Conservation (phyloP, 2,329 filamentous ascomycete genomes). For the Aphanocladium album region DNA sequence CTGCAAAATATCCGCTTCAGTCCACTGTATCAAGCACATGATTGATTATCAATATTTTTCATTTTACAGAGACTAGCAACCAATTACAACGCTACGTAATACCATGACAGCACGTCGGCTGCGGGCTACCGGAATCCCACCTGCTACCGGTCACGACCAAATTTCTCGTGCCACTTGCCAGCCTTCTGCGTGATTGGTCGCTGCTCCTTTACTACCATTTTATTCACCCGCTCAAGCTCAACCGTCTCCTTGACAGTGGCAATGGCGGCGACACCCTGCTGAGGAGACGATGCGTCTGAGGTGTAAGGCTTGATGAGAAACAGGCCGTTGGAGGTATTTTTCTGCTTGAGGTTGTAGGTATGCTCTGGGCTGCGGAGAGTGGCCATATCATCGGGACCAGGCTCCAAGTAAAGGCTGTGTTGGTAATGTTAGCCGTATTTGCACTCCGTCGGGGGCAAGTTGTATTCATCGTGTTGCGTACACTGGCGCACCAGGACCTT, state of each 20-base stretch:
- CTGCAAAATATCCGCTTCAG: too few relatives aligned
- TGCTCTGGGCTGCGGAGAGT: slow-evolving; percentile 47
- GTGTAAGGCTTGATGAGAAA: slow-evolving; percentile 43
- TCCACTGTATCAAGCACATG: too few relatives aligned
- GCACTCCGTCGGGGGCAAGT: background rate
- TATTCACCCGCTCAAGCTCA: slow-evolving; percentile 53
- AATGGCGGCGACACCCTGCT: slow-evolving; percentile 41
- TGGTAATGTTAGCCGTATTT: slow-evolving; percentile 1
- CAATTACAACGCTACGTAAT: background rate
- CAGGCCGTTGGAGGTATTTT: slow-evolving; percentile 64
- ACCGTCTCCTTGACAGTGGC: slow-evolving; percentile 58
- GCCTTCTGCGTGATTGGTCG: slow-evolving; percentile 26
- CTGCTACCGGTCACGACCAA: slow-evolving; percentile 41
- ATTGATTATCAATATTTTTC: too few relatives aligned
- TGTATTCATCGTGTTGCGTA: slow-evolving; percentile 28
- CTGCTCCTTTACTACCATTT: slow-evolving; percentile 31
- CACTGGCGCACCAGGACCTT: slow-evolving; percentile 49
- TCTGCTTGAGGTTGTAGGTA: slow-evolving; percentile 57
- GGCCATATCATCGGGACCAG: slow-evolving; percentile 41
- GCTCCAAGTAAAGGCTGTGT: slow-evolving; percentile 42
- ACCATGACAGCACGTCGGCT: background rate
- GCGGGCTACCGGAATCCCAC: too few relatives aligned
- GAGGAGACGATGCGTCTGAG: slow-evolving; percentile 16
- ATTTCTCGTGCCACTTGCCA: slow-evolving; percentile 59
- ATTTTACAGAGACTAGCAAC: too few relatives aligned